Evolutionary conservation across 768 basidiomycete genomes (phyloP), one percentile per base, ranked within the genome.

Genomic region (Boletus insuetus): DNA sequence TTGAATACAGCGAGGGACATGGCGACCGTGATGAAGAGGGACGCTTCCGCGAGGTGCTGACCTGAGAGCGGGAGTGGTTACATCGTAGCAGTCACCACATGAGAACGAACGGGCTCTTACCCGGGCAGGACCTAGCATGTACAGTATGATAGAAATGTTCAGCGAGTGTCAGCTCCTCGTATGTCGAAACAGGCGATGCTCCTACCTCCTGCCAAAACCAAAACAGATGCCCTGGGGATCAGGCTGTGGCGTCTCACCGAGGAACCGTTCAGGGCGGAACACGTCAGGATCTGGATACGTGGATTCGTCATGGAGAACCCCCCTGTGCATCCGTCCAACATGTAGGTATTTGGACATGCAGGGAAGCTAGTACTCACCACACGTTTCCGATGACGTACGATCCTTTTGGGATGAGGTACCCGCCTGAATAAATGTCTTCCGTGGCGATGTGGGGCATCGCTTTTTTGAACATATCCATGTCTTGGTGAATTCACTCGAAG

Each of bases 301-400:
- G 6, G 73, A 65, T 4, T 75, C 74, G 62, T 86, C 78, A 46
- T 79, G 79, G 1, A 81, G 68, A 66, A 85, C 79, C 19, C 66
- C 69, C 83, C 84, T 83, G 51, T 44, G n/a, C 1, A 20, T 6
- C 10, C 6, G 10, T 46, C 37, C 19, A 32, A 20, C 0, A n/a
- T 2, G 3, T 4, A 11, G 44, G 35, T 16, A 13, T 35, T 12
- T 6, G 6, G 12, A 6, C 35, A 35, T 3, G 12, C 35, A 37
- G 16, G 35, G 5, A 16, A 16, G 35, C 26, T 29, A 37, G 35
- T 37, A 65, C 75, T 37, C 51, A 63, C 64, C 69, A 68, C 0
- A 32, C 31, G 13, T 70, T 64, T 20, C 64, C 62, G 13, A 65
- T 44, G 6, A 70, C 50, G 11, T 26, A 13, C 2, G 61, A 58